Percentiles rank a stretch among this genome's conserved stretches.
These are phyloP conservation scores for Capsella rubella DNA, from an alignment of 441 rosid species.

Conservation along the genomic window DNA sequence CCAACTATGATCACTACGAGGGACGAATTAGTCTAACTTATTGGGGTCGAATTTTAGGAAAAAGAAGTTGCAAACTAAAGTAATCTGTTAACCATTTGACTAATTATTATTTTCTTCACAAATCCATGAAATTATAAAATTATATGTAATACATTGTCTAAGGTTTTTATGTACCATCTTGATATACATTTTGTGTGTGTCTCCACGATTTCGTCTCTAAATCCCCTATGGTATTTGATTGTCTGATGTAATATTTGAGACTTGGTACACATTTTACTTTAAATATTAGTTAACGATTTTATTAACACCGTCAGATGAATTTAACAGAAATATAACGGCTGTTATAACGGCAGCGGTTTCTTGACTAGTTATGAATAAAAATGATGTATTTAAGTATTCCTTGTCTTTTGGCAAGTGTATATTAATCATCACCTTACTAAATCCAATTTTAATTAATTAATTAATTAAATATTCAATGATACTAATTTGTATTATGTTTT, in stretches of 20 bases:
- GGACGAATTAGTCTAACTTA: no score
- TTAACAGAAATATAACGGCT: neutral
- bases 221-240: neutral
- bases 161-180: neutral
- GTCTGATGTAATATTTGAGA: neutral
- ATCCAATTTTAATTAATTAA: neutral
- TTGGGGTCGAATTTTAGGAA: no score
- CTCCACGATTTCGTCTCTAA: neutral
- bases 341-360: neutral
- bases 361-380: neutral
- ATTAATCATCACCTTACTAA: neutral
- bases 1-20: no score
- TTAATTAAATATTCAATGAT: neutral
- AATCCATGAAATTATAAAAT: neutral
- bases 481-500: neutral
- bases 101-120: neutral
- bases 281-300: neutral
- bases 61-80: no score
- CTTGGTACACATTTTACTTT: neutral
- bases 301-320: neutral
- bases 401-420: neutral
- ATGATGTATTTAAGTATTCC: neutral
- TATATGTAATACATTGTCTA: neutral
- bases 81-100: no score
- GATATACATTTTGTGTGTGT: neutral